Conservation (phyloP, 352 stramenopile species). For the Pythium aphanidermatum region DNA sequence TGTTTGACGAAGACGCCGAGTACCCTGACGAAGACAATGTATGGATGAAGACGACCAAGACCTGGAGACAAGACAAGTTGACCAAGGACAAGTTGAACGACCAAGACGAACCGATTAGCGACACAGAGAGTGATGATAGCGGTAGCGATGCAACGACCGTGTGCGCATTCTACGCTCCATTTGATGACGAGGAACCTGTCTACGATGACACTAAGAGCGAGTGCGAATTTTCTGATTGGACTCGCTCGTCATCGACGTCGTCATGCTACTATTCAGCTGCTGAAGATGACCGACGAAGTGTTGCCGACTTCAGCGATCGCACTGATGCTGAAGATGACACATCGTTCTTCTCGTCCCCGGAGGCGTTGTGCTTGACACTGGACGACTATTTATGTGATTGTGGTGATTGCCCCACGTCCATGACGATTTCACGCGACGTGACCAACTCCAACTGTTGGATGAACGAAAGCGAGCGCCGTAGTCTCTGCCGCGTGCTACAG, state of each 20-base stretch:
- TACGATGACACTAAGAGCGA: conserved; percentile 16
- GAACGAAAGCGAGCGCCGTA: conserved; percentile 26
- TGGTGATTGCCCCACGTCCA: conserved; percentile 18
- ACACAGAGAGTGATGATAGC: conserved; percentile 26
- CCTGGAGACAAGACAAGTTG: conserved; percentile 16
- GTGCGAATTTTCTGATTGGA: conserved; percentile 20
- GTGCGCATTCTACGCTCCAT: conserved; percentile 13
- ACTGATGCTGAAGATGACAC: neutral
- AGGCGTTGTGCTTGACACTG: conserved; percentile 5
- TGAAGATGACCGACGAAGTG: conserved; percentile 11
- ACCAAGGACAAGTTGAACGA: neutral
- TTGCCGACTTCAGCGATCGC: neutral
- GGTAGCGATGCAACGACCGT: conserved; percentile 16
- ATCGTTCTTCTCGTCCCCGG: conserved; percentile 7
- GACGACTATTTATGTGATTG: conserved; percentile 21
- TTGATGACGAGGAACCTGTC: conserved; percentile 12
- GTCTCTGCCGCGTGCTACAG: conserved; percentile 23
- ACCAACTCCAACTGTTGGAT: conserved; percentile 31
- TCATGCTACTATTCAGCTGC: conserved; percentile 24
- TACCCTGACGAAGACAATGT: no score
- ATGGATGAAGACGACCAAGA: conserved; percentile 3
- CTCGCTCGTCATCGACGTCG: conserved; percentile 15
- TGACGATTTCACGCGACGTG: conserved; percentile 22
- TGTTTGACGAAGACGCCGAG: conserved; percentile 6
- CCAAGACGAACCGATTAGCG: conserved; percentile 16